A percentile compares a stretch with the other conserved stretches of the same genome.
Evolutionary conservation across 192 early-diverging fungal genomes (phyloP).

Genomic region (Kickxella alabastrina): DNA sequence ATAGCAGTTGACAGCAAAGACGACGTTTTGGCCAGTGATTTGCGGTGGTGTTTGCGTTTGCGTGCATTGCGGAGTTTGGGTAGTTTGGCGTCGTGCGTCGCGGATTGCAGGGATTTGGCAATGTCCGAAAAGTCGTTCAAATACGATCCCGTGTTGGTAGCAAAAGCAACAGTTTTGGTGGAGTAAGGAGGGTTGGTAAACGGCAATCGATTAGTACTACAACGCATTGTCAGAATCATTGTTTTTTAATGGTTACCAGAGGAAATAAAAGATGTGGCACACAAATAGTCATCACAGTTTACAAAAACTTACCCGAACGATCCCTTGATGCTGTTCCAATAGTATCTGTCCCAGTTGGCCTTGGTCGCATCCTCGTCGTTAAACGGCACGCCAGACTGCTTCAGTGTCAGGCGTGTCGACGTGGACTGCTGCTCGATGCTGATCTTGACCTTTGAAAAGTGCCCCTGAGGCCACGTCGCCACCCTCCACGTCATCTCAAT

Average conservation of each 20-base stretch:
- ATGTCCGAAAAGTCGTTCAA: slow-evolving; percentile 3
- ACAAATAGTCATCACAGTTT: neutral
- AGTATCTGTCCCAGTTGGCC: slow-evolving; percentile 87
- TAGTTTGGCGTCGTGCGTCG: neutral
- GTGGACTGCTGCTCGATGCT: slow-evolving; percentile 67
- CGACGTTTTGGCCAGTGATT: neutral
- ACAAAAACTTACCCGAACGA: slow-evolving; percentile 87
- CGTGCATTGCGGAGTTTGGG: slow-evolving; percentile 14
- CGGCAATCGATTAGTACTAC: slow-evolving; percentile 49
- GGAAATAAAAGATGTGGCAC: neutral
- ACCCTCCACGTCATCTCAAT: slow-evolving; percentile 86
- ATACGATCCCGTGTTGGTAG: neutral
- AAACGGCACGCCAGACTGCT: slow-evolving; percentile 80
- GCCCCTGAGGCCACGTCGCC: slow-evolving; percentile 80
- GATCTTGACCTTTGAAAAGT: slow-evolving; percentile 80
- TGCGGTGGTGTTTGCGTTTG: slow-evolving; percentile 14
- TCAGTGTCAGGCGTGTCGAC: slow-evolving; percentile 63
- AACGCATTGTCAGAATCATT: neutral
- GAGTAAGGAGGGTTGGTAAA: slow-evolving; percentile 35
- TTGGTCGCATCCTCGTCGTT: slow-evolving; percentile 83
- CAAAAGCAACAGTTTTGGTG: neutral
- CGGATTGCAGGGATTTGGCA: slow-evolving; percentile 8
- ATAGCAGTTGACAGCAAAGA: neutral
- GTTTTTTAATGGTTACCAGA: too few species aligned
- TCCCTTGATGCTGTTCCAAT: slow-evolving; percentile 89